Evolutionary conservation across 2,329 filamentous ascomycete genomes (phyloP).

Genomic region (Karstenula rhodostoma): DNA sequence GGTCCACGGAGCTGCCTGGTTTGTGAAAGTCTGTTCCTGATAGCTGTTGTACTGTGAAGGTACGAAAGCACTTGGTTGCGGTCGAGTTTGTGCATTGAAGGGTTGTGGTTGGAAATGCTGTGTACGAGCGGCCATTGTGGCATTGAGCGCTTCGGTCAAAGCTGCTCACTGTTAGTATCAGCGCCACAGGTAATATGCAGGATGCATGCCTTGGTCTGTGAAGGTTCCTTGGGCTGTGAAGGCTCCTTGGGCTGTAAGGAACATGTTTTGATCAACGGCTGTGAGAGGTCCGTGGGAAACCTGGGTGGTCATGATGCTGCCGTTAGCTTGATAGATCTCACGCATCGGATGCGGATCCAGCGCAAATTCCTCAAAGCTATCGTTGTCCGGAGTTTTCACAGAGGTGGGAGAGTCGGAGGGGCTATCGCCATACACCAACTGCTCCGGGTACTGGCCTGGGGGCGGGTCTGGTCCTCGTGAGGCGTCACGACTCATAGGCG

Average conservation of each 20-base stretch:
- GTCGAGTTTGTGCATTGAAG: conserved; percentile 26
- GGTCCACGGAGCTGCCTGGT: conserved; percentile 42
- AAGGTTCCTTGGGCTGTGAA: conserved; percentile 26
- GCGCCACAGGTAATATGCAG: neutral
- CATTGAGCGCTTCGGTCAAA: conserved; percentile 35
- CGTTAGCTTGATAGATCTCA: conserved; percentile 37
- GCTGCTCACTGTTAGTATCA: conserved; percentile 29
- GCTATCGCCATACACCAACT: conserved; percentile 43
- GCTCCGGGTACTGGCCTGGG: conserved; percentile 40
- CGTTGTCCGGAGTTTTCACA: conserved; percentile 45
- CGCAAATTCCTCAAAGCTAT: conserved; percentile 44
- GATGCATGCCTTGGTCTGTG: conserved; percentile 35
- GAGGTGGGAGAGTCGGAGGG: conserved; percentile 47
- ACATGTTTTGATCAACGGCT: conserved; percentile 32
- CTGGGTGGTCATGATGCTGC: conserved; percentile 36
- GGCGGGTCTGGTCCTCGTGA: conserved; percentile 41
- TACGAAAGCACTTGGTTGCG: conserved; percentile 26
- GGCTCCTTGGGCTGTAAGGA: conserved; percentile 30
- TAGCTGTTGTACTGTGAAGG: conserved; percentile 29
- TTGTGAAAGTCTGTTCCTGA: conserved; percentile 33
- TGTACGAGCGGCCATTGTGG: conserved; percentile 30
- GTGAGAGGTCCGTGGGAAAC: conserved; percentile 31
- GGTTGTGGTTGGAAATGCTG: conserved; percentile 23
- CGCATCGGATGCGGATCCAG: conserved; percentile 39
- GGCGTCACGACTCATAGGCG: conserved; percentile 41